These are phyloP conservation scores for Phytopythium delawarense DNA, from an alignment of 352 stramenopile genomes.

Conservation along the genomic window DNA sequence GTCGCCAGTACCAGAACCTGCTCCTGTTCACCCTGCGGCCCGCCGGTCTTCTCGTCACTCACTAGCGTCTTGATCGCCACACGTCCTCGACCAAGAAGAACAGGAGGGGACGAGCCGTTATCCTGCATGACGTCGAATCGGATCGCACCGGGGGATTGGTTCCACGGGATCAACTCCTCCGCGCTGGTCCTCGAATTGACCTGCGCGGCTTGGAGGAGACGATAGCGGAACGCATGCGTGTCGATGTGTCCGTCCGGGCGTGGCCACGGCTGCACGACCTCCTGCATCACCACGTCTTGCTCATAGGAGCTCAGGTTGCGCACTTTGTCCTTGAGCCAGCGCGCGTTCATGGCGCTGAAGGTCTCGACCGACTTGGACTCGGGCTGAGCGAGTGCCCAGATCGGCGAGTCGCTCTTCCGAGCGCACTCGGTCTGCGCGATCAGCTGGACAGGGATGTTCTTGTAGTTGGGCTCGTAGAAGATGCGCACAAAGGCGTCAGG, in stretches of 20 bases:
- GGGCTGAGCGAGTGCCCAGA: slow-evolving; percentile 15
- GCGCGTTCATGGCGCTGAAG: slow-evolving; percentile 22
- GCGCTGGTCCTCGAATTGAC: slow-evolving; percentile 8
- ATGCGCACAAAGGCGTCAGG: slow-evolving; percentile 25
- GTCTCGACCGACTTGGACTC: slow-evolving; percentile 10
- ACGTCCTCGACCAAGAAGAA: slow-evolving; percentile 21
- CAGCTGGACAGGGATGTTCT: slow-evolving; percentile 26
- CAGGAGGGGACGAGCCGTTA: not conserved
- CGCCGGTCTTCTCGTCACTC: slow-evolving; percentile 15
- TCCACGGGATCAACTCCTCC: slow-evolving; percentile 20
- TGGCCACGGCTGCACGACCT: slow-evolving; percentile 28
- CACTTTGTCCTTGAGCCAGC: slow-evolving; percentile 16
- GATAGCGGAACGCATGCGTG: slow-evolving; percentile 28
- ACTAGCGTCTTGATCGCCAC: slow-evolving; percentile 23
- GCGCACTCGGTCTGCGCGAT: slow-evolving; percentile 28
- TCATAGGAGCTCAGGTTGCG: slow-evolving; percentile 17
- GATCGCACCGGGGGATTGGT: slow-evolving; percentile 17
- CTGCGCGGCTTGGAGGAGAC: slow-evolving; percentile 22
- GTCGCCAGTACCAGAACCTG: slow-evolving; percentile 14
- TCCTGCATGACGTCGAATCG: slow-evolving; percentile 35
- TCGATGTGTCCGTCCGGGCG: slow-evolving; percentile 15
- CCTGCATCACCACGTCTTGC: slow-evolving; percentile 22
- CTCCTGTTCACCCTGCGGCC: slow-evolving; percentile 22
- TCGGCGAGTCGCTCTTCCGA: slow-evolving; percentile 10
- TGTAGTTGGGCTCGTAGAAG: slow-evolving; percentile 37